Evolutionary conservation across 352 stramenopile species (phyloP).

Genomic region (Globisporangium abappressorium): DNA sequence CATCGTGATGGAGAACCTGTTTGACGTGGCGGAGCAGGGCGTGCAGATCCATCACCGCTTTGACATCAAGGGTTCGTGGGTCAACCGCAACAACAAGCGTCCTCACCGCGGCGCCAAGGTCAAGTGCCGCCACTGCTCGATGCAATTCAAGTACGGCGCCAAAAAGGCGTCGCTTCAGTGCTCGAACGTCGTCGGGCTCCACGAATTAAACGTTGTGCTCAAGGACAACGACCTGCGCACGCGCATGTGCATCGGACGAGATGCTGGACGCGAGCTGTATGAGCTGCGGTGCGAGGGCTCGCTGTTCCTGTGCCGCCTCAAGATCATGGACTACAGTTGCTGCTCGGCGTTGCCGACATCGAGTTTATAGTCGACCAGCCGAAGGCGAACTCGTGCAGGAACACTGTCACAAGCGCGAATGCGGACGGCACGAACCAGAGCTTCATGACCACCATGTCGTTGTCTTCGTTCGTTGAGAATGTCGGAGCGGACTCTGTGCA

Average conservation of each 20-base stretch:
- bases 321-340: constrained; percentile 92
- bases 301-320: constrained; percentile 64
- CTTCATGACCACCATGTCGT: constrained; percentile 31
- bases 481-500: background rate
- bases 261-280: constrained; percentile 56
- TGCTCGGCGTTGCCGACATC: constrained; percentile 85
- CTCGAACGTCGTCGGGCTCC: constrained; percentile 70
- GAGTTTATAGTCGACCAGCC: constrained; percentile 75
- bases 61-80: constrained; percentile 92
- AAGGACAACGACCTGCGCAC: constrained; percentile 87
- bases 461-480: constrained; percentile 20
- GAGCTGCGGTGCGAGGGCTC: constrained; percentile 71
- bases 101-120: constrained; percentile 70
- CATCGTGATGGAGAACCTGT: constrained; percentile 92
- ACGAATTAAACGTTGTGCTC: constrained; percentile 84
- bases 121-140: constrained; percentile 83
- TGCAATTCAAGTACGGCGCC: constrained; percentile 79
- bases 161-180: constrained; percentile 71
- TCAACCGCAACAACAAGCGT: constrained; percentile 83
- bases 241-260: constrained; percentile 64
- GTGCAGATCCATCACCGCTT: constrained; percentile 84
- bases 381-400: constrained; percentile 17
- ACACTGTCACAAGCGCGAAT: constrained; percentile 27
- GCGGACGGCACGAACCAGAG: constrained; percentile 32
- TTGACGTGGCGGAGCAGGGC: constrained; percentile 63